Base-by-base conservation (phyloP, 768 basidiomycete genomes). In the Phylloporus sp. region DNA sequence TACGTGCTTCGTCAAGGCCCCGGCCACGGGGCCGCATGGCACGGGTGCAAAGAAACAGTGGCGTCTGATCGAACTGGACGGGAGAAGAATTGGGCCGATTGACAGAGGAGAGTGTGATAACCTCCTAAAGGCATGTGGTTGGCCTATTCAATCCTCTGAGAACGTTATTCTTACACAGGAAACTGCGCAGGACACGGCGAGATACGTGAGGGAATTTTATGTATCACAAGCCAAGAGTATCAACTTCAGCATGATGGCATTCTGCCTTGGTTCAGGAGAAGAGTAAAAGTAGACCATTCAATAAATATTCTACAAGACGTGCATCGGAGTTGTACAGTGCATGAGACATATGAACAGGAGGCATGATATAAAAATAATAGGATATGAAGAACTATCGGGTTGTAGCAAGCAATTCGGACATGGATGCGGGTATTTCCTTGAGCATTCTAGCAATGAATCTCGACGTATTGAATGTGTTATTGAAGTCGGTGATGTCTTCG, bases 31-130 rank as follows among this genome's bases (percentile, higher is more conserved):
- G 2, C 28, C 29, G 18, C 44, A 29, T 23, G 15, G 3, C 22
- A 34, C 26, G 56, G 35, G 40, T 59, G 16, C 28, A 57, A 61
- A 10, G 55, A 68, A 54, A 59, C 61, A 31, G 61, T 62, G 55
- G 69, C 76, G 86, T 41, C 67, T 97, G 7, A 72, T 95, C 40
- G 95, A 97, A 67, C 72, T 98, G 42, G 93, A 97, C 69, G 94
- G 94, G 1, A 71, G 82, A 38, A 72, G 94, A 39, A 70, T 65
- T 9, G 89, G 89, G 4, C 92, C 94, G 1, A 74, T 97, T 58
- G 93, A 97, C 64, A 78, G 85, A 57, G 90, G 90, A 0, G 72
- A 74, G 51, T 82, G 80, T 56, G 68, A 53, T 1, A 73, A 87
- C 62, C 70, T 92, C 39, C 66, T 92, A 45, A 63, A 73, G 64